A percentile compares a stretch with the other conserved stretches of the same genome.
phyloP scores from a whole-genome alignment of 2,329 filamentous ascomycete genomes.

The Fusarium decemcellulare region DNA sequence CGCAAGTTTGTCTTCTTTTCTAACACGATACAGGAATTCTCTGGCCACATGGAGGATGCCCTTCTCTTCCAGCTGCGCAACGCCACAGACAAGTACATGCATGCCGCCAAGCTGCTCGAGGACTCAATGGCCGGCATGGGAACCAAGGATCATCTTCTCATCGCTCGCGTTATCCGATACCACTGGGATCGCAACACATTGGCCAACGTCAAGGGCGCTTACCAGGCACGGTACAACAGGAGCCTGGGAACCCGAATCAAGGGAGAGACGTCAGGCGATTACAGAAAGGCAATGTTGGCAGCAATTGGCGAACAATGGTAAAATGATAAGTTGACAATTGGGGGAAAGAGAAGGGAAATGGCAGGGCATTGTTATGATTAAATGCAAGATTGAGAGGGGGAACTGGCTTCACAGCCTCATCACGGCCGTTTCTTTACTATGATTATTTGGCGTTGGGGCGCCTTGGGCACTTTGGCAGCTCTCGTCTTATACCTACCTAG shows the following conservation, averaged over 20 bases:
- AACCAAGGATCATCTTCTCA: constrained; percentile 86
- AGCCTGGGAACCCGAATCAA: constrained; percentile 79
- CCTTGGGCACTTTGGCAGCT: constrained; percentile 24
- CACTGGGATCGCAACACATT: constrained; percentile 88
- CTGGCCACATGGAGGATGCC: constrained; percentile 91
- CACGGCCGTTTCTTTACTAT: constrained; percentile 26
- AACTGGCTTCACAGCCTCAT: constrained; percentile 18
- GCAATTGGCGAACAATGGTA: constrained; percentile 64
- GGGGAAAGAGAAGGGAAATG: neutral
- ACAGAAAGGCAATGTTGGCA: constrained; percentile 83
- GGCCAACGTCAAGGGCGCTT: constrained; percentile 84
- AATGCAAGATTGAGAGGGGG: constrained; percentile 8
- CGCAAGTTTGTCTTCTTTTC: neutral
- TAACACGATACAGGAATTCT: constrained; percentile 74
- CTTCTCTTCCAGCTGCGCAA: constrained; percentile 84
- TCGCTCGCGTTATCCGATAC: constrained; percentile 81
- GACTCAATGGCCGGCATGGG: constrained; percentile 89
- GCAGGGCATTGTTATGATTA: neutral
- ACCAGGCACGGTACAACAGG: constrained; percentile 77
- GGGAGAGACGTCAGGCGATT: constrained; percentile 89
- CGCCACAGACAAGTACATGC: constrained; percentile 85
- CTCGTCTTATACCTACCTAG: constrained; percentile 14
- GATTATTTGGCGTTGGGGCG: constrained; percentile 34
- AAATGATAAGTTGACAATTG: neutral
- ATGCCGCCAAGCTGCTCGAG: constrained; percentile 87